A percentile compares a stretch with the other conserved stretches of the same genome.
phyloP scores from a whole-genome alignment of 176 grass and related monocot genomes.

The Lolium rigidum region DNA sequence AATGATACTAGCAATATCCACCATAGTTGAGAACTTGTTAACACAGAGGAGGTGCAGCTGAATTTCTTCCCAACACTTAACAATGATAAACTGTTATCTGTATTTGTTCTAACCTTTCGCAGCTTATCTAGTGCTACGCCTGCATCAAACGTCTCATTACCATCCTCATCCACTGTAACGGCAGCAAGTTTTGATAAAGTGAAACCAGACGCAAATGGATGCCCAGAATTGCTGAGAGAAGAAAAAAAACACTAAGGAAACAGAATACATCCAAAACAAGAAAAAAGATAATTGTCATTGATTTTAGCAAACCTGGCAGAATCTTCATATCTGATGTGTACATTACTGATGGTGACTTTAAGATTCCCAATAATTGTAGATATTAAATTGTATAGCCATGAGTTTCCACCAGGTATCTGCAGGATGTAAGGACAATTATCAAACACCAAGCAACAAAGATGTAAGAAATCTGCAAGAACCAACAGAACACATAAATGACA shows the following conservation, averaged over 20 bases:
- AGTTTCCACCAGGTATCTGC: conserved; percentile 74
- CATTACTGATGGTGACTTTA: conserved; percentile 97
- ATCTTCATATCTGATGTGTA: conserved; percentile 99
- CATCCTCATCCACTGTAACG: conserved; percentile 88
- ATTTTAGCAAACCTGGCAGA: conserved; percentile 71
- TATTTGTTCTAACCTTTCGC: conserved; percentile 70
- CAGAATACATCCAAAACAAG: conserved; percentile 37
- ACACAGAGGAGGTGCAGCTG: not conserved
- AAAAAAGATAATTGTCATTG: conserved; percentile 20
- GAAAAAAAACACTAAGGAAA: conserved; percentile 19
- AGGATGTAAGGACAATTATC: conserved; percentile 34
- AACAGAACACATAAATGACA: conserved; percentile 9
- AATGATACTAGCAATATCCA: not conserved
- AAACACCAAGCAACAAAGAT: conserved; percentile 38
- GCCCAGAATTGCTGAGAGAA: conserved; percentile 75
- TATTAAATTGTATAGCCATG: conserved; percentile 90
- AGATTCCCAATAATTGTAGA: conserved; percentile 97
- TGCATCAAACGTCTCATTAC: conserved; percentile 97
- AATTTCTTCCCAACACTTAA: conserved; percentile 16
- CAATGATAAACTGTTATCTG: not conserved
- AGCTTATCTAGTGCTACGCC: conserved; percentile 97
- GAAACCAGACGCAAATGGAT: conserved; percentile 89
- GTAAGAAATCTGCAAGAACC: not conserved
- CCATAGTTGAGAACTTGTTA: conserved; percentile 12
- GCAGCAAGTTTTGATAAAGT: conserved; percentile 97